Base-by-base conservation (phyloP, 2,329 filamentous ascomycete species). In the Shiraia sp. region DNA sequence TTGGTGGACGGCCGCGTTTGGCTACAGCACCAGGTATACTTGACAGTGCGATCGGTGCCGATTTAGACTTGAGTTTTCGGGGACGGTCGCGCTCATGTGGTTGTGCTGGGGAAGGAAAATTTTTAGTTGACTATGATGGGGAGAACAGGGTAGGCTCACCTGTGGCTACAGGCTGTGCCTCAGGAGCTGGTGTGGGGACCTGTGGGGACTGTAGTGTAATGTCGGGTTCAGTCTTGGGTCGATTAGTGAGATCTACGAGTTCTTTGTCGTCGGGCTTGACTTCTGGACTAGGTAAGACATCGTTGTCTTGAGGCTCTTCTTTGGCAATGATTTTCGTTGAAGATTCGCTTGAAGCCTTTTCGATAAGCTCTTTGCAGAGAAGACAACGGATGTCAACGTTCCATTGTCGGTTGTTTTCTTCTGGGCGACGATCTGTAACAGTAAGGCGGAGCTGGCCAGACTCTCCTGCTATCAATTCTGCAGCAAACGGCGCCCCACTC, bases 371-470 rank as follows among this genome's bases (percentile, higher is more conserved):
- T 3, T 45, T 32, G 39, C 58, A 63, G 6, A 46, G 8, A 9
- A 61, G 47, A 35, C 58, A 63, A 12, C 40, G 36, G 32, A 61
- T 42, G 26, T 52, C 45, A 7, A 51, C 47, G 13, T 56, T 40
- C 46, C 43, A 55, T 8, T 36, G 48, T 3, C 14, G 36, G 3
- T 41, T 42, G 2, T 43, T 36, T 13, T 45, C 22, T 4, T 36
- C 44, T 5, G 28, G n/a, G 6, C 44, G 43, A 15, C 44, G 40
- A 32, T 61, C 50, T 15, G 47, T 55, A 17, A 63, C 34, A 12
- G 49, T 53, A n/a, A 63, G 40, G 14, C 38, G 36, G 3, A 36
- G 42, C 16, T 48, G 47, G 30, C 40, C 40, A 3, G 33, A 30
- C 10, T 30, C 26, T 16, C 29, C 14, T 4, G 31, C 29, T 10